Conservation (phyloP, 805 yeast genomes). For the Maudiozyma turicensis region DNA sequence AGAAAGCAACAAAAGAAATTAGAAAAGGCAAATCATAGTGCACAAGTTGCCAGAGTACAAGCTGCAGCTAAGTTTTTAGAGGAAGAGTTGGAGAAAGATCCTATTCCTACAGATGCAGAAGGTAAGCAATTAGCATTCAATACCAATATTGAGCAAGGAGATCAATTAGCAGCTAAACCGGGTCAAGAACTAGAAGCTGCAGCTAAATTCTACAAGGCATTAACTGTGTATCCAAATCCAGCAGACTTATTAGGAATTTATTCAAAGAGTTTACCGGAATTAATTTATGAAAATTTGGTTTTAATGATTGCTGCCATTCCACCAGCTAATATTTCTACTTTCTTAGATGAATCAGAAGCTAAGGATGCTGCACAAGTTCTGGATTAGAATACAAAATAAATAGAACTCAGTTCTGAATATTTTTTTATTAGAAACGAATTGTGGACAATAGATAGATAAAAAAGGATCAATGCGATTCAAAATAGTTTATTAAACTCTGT, state of each 20-base stretch:
- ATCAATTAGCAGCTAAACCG: slow-evolving; percentile 58
- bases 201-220: slow-evolving; percentile 82
- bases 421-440: too few species aligned
- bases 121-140: slow-evolving; percentile 75
- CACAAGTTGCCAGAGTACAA: slow-evolving; percentile 50
- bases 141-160: slow-evolving; percentile 77
- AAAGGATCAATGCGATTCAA: too few species aligned
- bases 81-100: slow-evolving; percentile 57
- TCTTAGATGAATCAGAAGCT: not conserved
- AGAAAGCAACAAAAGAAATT: slow-evolving; percentile 44
- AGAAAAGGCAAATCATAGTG: slow-evolving; percentile 36
- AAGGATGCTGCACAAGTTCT: not conserved
- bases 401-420: not conserved
- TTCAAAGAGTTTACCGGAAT: slow-evolving; percentile 79
- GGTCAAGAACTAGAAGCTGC: slow-evolving; percentile 78
- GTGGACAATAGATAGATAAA: too few species aligned
- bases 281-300: slow-evolving; percentile 72
- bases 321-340: slow-evolving; percentile 46
- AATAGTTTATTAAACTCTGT: too few species aligned
- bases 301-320: slow-evolving; percentile 87
- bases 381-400: not conserved
- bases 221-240: slow-evolving; percentile 90
- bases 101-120: slow-evolving; percentile 59
- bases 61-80: slow-evolving; percentile 52
- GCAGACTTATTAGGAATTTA: slow-evolving; percentile 82